phyloP scores from a whole-genome alignment of 495 filamentous ascomycete species.

The Chaetomium fimeti region DNA sequence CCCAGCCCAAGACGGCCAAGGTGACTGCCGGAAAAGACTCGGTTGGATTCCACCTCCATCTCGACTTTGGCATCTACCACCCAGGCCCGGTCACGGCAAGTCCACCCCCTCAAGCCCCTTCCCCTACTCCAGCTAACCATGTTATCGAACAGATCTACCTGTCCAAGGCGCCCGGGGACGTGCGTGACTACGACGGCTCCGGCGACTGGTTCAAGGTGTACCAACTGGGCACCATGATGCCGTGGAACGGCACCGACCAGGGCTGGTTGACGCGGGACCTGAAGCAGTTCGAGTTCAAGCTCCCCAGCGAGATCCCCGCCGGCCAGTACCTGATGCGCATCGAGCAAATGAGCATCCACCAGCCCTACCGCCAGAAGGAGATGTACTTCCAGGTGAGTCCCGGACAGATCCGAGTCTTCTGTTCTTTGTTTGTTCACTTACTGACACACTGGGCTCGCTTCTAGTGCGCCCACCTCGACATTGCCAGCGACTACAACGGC shows the following conservation, averaged over 20 bases:
- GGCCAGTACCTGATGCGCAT: constrained; percentile 53
- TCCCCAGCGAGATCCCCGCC: constrained; percentile 34
- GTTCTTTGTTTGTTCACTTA: neutral
- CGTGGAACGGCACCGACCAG: constrained; percentile 27
- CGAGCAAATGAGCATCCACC: constrained; percentile 56
- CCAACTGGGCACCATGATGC: constrained; percentile 22
- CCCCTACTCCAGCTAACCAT: neutral
- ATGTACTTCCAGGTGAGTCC: constrained; percentile 43
- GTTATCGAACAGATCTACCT: constrained; percentile 32
- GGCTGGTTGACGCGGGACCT: constrained; percentile 25
- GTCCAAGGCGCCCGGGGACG: constrained; percentile 45
- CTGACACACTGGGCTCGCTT: neutral
- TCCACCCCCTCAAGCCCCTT: neutral
- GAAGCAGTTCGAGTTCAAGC: constrained; percentile 24
- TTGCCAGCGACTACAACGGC: constrained; percentile 33
- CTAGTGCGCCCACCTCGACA: constrained; percentile 48
- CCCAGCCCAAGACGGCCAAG: constrained; percentile 24
- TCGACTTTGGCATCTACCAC: constrained; percentile 30
- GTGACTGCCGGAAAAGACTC: constrained; percentile 23
- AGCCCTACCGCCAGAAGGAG: constrained; percentile 44
- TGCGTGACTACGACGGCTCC: constrained; percentile 46
- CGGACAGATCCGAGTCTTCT: neutral
- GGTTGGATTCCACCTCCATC: constrained; percentile 29
- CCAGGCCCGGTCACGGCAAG: constrained; percentile 21
- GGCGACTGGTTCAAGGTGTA: constrained; percentile 55